Evolutionary conservation across 805 yeast genomes (phyloP).

Genomic region (Wickerhamomyces alni): DNA sequence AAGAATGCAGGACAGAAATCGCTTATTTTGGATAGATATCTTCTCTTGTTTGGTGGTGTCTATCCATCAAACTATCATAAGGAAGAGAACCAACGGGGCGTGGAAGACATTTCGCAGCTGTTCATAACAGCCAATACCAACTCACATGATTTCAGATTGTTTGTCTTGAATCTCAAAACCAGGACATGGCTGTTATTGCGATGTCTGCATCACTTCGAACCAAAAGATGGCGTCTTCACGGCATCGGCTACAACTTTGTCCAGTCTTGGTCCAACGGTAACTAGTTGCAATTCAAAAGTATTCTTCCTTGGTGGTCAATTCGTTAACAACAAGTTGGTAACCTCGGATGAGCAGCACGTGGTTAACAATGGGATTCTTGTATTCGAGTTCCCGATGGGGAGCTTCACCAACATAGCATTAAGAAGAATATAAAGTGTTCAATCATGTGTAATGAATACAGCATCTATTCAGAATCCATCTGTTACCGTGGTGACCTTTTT

Average conservation of each 20-base stretch:
- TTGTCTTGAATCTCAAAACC: constrained; percentile 10
- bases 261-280: constrained; percentile 7
- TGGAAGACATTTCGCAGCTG: constrained; percentile 13
- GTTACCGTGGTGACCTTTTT: too few relatives aligned
- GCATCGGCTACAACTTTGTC: constrained; percentile 4
- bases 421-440: background rate
- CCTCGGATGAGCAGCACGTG: background rate
- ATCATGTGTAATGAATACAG: too few relatives aligned
- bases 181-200: constrained; percentile 12
- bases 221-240: background rate
- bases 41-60: constrained; percentile 15
- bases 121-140: background rate
- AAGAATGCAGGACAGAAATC: constrained; percentile 14
- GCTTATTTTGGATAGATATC: constrained; percentile 14
- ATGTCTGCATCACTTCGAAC: constrained; percentile 9
- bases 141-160: constrained; percentile 5
- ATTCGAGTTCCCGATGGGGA: constrained; percentile 9
- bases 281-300: constrained; percentile 9
- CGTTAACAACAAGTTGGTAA: constrained; percentile 1
- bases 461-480: too few relatives aligned
- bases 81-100: background rate
- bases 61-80: constrained; percentile 6
- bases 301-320: constrained; percentile 14
- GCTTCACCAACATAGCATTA: background rate
- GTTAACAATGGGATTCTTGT: constrained; percentile 2